These are phyloP conservation scores for Metschnikowia noctiluminum DNA, from an alignment of 805 yeast species.

Conservation along the genomic window DNA sequence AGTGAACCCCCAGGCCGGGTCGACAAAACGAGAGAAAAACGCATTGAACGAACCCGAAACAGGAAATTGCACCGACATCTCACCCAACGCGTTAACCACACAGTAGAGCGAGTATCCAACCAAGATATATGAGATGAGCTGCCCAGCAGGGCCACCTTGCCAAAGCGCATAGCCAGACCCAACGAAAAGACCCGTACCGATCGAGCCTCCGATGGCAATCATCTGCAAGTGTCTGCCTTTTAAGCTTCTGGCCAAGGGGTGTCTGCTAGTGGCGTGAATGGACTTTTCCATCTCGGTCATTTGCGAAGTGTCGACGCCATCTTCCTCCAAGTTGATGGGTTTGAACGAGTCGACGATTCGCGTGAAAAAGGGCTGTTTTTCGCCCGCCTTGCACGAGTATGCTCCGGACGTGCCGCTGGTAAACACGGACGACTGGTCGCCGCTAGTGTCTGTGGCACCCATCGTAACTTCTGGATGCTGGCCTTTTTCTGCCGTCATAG, in stretches of 20 bases:
- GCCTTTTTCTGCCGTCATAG: constrained; percentile 1
- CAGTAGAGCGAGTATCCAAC: constrained; percentile 20
- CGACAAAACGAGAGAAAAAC: constrained; percentile 21
- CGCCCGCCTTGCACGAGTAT: background rate
- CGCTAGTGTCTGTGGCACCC: constrained; percentile 1
- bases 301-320: constrained; percentile 37
- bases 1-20: constrained; percentile 24
- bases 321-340: constrained; percentile 36
- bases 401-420: background rate
- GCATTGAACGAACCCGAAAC: constrained; percentile 22
- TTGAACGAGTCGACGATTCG: constrained; percentile 36
- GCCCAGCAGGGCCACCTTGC: constrained; percentile 21
- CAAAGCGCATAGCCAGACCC: constrained; percentile 20
- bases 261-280: constrained; percentile 37
- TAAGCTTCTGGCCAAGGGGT: constrained; percentile 45
- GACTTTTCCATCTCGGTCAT: constrained; percentile 40
- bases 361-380: constrained; percentile 15
- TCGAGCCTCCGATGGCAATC: constrained; percentile 82
- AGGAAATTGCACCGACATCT: constrained; percentile 22
- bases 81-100: constrained; percentile 22
- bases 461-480: constrained; percentile 1
- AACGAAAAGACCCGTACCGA: constrained; percentile 64
- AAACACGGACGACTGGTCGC: constrained; percentile 1
- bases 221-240: constrained; percentile 59
- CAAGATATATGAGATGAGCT: constrained; percentile 19